phyloP scores from a whole-genome alignment of 495 filamentous ascomycete species.

The Gamarada debralockiae region DNA sequence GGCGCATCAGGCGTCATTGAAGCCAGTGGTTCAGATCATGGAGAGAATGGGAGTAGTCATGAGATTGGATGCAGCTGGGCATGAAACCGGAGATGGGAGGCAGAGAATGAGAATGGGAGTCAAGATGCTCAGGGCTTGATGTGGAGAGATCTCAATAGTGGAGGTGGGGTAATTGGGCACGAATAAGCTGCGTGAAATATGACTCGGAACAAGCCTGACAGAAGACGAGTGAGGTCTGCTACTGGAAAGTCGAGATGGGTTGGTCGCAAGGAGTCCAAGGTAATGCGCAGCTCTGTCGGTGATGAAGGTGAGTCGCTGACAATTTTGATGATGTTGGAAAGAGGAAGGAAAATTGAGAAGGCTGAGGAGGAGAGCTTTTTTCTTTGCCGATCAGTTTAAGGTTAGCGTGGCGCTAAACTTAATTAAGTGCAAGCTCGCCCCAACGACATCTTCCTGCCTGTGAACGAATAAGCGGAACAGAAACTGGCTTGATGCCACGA shows the following conservation, averaged over 20 bases:
- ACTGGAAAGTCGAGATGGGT: neutral
- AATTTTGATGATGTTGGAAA: too few relatives aligned
- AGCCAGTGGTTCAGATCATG: slow-evolving; percentile 20
- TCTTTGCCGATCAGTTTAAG: too few relatives aligned
- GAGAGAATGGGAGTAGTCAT: slow-evolving; percentile 5
- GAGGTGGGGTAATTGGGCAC: neutral
- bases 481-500: too few relatives aligned
- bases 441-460: too few relatives aligned
- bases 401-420: too few relatives aligned
- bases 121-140: neutral
- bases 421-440: too few relatives aligned
- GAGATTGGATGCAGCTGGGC: slow-evolving; percentile 2
- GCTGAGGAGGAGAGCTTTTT: too few relatives aligned
- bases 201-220: neutral
- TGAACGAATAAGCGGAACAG: too few relatives aligned
- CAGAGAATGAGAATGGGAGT: slow-evolving; percentile 4
- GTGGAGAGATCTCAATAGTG: neutral
- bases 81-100: neutral
- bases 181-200: too few relatives aligned
- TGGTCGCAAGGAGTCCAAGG: neutral
- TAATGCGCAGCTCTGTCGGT: neutral
- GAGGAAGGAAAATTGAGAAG: too few relatives aligned
- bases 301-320: neutral
- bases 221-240: neutral
- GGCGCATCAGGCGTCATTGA: slow-evolving; percentile 65